These are phyloP conservation scores for Tetradesmus obliquus DNA, from an alignment of 139 green algal species.

Conservation along the genomic window DNA sequence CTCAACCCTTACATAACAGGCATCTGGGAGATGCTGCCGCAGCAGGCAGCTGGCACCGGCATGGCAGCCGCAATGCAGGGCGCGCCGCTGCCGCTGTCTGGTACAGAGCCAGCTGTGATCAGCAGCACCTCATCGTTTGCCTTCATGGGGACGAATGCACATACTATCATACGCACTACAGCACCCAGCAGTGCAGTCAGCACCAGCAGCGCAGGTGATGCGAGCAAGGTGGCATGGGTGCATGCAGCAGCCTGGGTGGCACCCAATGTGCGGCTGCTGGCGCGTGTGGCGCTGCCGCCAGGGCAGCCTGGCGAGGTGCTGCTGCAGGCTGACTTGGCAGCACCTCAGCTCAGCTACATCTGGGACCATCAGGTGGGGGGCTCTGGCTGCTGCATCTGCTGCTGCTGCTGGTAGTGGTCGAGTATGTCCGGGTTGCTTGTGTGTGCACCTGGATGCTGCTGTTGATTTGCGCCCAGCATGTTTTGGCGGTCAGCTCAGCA, in stretches of 20 bases:
- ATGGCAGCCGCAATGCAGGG: slow-evolving; percentile 21
- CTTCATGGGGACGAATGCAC: slow-evolving; percentile 60
- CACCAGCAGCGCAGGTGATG: slow-evolving; percentile 7
- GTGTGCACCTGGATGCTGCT: too few species aligned
- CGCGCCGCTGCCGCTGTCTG: neutral
- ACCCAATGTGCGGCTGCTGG: neutral
- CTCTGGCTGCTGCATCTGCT: too few species aligned
- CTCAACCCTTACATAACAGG: slow-evolving; percentile 77
- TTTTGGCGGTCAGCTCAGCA: too few species aligned
- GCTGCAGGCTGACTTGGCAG: slow-evolving; percentile 44
- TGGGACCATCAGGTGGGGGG: slow-evolving; percentile 53
- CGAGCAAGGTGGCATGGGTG: neutral
- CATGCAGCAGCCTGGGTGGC: slow-evolving; percentile 4
- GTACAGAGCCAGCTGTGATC: neutral
- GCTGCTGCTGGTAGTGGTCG: too few species aligned
- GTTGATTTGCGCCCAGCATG: too few species aligned
- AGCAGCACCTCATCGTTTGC: slow-evolving; percentile 64
- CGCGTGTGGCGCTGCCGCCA: neutral
- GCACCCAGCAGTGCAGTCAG: neutral
- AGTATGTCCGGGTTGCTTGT: too few species aligned
- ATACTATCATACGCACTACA: neutral
- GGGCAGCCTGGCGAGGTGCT: neutral
- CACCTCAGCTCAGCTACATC: slow-evolving; percentile 53
- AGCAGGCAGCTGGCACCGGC: neutral
- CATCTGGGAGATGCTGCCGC: slow-evolving; percentile 52